phyloP scores from a whole-genome alignment of 176 grass and related monocot genomes.

The Carex cristatella region DNA sequence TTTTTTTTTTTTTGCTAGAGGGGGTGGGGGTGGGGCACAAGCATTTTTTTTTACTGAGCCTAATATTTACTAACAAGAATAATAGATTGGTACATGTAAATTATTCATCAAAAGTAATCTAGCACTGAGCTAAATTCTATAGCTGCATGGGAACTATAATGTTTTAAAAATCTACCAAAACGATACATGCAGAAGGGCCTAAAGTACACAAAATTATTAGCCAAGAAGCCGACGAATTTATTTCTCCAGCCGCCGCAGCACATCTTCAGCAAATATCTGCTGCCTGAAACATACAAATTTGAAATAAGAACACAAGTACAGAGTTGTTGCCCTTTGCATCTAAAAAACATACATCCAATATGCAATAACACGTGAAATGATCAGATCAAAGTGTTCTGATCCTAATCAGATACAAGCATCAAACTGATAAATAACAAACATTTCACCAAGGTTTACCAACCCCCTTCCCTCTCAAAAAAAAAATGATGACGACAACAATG shows the following conservation, averaged over 20 bases:
- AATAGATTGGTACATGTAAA: neutral
- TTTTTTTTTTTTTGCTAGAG: neutral
- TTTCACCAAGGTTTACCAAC: neutral
- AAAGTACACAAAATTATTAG: conserved; percentile 5
- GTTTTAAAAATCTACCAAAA: neutral
- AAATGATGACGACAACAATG: neutral
- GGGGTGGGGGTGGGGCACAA: neutral
- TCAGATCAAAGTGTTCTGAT: neutral
- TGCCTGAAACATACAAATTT: conserved; percentile 61
- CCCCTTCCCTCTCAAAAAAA: neutral
- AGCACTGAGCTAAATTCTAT: neutral
- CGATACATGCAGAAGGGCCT: neutral
- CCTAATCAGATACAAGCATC: neutral
- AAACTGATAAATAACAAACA: neutral
- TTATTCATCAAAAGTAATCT: neutral
- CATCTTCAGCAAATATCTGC: conserved; percentile 90
- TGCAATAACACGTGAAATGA: neutral
- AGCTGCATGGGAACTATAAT: neutral
- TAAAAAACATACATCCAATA: neutral
- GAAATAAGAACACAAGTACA: neutral
- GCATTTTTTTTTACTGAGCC: neutral
- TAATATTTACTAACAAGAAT: neutral
- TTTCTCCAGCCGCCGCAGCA: conserved; percentile 68
- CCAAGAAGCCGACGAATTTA: conserved; percentile 12
- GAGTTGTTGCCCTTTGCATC: neutral